Conservation (phyloP, 495 filamentous ascomycete genomes). For the Neurospora discreta region DNA sequence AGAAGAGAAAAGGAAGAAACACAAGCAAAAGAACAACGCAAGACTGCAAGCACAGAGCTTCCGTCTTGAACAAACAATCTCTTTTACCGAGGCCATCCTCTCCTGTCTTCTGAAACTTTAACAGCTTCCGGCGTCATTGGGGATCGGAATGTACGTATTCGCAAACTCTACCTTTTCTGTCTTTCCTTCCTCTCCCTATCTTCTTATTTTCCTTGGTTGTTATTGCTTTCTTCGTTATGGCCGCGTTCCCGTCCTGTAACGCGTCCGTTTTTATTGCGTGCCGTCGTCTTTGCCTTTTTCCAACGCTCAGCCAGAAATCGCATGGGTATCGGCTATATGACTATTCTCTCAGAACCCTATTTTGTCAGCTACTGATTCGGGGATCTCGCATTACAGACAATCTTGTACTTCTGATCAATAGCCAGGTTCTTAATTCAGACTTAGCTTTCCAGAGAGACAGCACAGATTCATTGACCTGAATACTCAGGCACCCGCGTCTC, state of each 20-base stretch:
- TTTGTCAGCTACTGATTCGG: conserved; percentile 15
- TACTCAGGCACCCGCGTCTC: not conserved
- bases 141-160: conserved; percentile 26
- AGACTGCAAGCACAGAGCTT: conserved; percentile 20
- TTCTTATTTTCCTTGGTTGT: conserved; percentile 12
- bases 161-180: not conserved
- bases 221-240: conserved; percentile 1
- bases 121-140: conserved; percentile 12
- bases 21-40: not conserved
- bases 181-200: conserved; percentile 7
- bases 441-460: conserved; percentile 8
- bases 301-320: not conserved
- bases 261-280: not conserved
- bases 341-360: not conserved
- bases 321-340: not conserved
- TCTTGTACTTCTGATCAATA: conserved; percentile 25
- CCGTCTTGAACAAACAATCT: conserved; percentile 15
- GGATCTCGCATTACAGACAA: conserved; percentile 11
- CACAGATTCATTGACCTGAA: conserved; percentile 5
- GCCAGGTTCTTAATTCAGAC: conserved; percentile 18
- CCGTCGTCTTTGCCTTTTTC: not conserved
- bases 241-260: conserved; percentile 2
- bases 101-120: conserved; percentile 8
- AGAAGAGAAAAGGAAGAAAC: conserved; percentile 1
- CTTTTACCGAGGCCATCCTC: conserved; percentile 7